Percentiles rank a stretch among this genome's conserved stretches.
Evolutionary conservation across 352 stramenopile genomes (phyloP).

Genomic region (Elongisporangium anandrum): DNA sequence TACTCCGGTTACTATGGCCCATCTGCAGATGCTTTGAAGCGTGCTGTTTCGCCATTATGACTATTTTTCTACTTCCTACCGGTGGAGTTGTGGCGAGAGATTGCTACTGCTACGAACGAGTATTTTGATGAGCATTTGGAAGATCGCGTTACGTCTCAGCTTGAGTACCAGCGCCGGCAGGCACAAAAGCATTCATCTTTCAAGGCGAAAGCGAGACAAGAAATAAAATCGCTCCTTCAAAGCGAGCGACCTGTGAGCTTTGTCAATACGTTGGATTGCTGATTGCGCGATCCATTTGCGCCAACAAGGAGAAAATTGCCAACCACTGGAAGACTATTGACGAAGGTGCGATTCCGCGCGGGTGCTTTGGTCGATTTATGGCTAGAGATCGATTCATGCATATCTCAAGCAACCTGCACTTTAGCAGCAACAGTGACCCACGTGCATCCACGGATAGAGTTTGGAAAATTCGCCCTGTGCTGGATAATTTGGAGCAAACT

Average conservation of each 20-base stretch:
- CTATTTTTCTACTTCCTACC: constrained; percentile 16
- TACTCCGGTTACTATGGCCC: no score
- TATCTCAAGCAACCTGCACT: constrained; percentile 6
- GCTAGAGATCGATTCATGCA: constrained; percentile 7
- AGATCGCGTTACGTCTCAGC: no score
- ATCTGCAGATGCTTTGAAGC: neutral
- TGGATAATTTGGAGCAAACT: constrained; percentile 5
- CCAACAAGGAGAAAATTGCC: constrained; percentile 7
- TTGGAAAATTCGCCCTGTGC: constrained; percentile 2
- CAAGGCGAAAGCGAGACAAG: no score
- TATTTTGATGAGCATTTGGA: constrained; percentile 4
- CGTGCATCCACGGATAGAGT: neutral
- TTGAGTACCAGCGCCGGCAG: no score
- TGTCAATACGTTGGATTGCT: constrained; percentile 1
- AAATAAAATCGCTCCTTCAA: no score
- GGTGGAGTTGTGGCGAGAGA: constrained; percentile 13
- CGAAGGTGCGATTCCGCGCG: constrained; percentile 7
- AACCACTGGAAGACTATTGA: constrained; percentile 4
- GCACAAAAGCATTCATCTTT: no score
- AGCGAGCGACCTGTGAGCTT: constrained; percentile 1
- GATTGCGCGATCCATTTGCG: constrained; percentile 4
- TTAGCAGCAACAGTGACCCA: constrained; percentile 7
- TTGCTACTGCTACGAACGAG: constrained; percentile 9
- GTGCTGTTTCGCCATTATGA: constrained; percentile 4
- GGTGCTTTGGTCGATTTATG: constrained; percentile 6